Evolutionary conservation across 2,329 filamentous ascomycete genomes (phyloP).

Genomic region (Diaporthe amygdali): DNA sequence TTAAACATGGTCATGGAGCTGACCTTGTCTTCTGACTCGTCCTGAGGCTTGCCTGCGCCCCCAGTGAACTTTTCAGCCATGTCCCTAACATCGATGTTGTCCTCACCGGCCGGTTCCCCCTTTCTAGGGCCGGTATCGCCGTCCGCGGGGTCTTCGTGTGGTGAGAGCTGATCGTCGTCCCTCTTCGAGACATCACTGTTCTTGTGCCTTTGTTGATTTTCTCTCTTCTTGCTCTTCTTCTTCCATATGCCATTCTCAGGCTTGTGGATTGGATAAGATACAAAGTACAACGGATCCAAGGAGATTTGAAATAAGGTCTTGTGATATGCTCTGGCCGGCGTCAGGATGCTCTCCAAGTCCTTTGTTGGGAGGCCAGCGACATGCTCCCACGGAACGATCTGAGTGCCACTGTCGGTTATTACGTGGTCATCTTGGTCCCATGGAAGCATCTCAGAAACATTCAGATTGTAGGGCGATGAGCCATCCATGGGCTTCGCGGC

Average conservation of each 20-base stretch:
- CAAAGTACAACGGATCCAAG: slow-evolving; percentile 78
- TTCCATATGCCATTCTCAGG: slow-evolving; percentile 79
- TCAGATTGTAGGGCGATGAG: slow-evolving; percentile 35
- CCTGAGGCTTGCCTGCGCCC: slow-evolving; percentile 42
- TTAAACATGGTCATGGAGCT: slow-evolving; percentile 96
- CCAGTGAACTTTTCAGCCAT: slow-evolving; percentile 36
- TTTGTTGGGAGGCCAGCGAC: slow-evolving; percentile 77
- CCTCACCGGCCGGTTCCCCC: slow-evolving; percentile 28
- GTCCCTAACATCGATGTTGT: slow-evolving; percentile 37
- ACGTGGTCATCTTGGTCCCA: slow-evolving; percentile 61
- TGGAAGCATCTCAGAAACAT: slow-evolving; percentile 45
- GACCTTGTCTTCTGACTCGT: slow-evolving; percentile 64
- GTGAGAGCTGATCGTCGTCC: slow-evolving; percentile 35
- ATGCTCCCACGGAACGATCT: slow-evolving; percentile 72
- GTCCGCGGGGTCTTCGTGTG: slow-evolving; percentile 31
- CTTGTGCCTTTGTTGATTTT: slow-evolving; percentile 37
- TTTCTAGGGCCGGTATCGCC: slow-evolving; percentile 30
- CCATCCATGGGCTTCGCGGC: slow-evolving; percentile 44
- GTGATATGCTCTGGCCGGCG: slow-evolving; percentile 76
- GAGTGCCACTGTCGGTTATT: slow-evolving; percentile 59
- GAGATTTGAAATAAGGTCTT: slow-evolving; percentile 84
- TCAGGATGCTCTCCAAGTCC: slow-evolving; percentile 80
- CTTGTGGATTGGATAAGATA: slow-evolving; percentile 85
- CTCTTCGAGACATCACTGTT: slow-evolving; percentile 28
- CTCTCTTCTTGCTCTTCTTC: slow-evolving; percentile 61